Evolutionary conservation across 495 filamentous ascomycete species (phyloP).

Genomic region (Pyrenula aspistea): DNA sequence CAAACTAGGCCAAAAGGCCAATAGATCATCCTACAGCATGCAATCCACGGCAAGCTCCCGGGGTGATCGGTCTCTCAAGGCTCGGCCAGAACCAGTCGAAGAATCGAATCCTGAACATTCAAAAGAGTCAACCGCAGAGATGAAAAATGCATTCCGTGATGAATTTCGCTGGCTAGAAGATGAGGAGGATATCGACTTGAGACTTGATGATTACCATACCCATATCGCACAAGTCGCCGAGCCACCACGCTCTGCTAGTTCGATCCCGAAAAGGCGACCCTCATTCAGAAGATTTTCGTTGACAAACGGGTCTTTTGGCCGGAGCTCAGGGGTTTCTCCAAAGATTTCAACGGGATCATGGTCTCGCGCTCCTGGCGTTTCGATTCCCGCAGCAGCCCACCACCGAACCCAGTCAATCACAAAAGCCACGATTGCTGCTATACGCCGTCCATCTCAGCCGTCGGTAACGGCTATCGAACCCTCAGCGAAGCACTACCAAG

Average conservation of each 20-base stretch:
- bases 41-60: slow-evolving; percentile 12
- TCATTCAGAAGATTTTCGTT: slow-evolving; percentile 39
- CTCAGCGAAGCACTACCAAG: slow-evolving; percentile 71
- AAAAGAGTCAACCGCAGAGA: slow-evolving; percentile 22
- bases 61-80: background rate
- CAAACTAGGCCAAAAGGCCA: slow-evolving; percentile 24
- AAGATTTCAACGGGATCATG: slow-evolving; percentile 11
- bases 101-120: slow-evolving; percentile 17
- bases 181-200: slow-evolving; percentile 61
- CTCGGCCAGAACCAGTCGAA: background rate
- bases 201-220: slow-evolving; percentile 42
- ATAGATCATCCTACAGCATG: slow-evolving; percentile 15
- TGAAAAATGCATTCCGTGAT: slow-evolving; percentile 46
- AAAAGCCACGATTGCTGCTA: slow-evolving; percentile 3
- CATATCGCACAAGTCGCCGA: slow-evolving; percentile 24
- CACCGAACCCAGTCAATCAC: slow-evolving; percentile 20
- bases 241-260: slow-evolving; percentile 5
- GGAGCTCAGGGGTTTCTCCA: slow-evolving; percentile 7
- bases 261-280: slow-evolving; percentile 14
- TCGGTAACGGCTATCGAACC: slow-evolving; percentile 55
- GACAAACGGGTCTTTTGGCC: slow-evolving; percentile 11
- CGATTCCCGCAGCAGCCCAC: slow-evolving; percentile 29
- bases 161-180: slow-evolving; percentile 74
- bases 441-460: slow-evolving; percentile 16
- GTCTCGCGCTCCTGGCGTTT: slow-evolving; percentile 1